Evolutionary conservation across 2,329 filamentous ascomycete species (phyloP).

Genomic region (Trichoderma sp.): DNA sequence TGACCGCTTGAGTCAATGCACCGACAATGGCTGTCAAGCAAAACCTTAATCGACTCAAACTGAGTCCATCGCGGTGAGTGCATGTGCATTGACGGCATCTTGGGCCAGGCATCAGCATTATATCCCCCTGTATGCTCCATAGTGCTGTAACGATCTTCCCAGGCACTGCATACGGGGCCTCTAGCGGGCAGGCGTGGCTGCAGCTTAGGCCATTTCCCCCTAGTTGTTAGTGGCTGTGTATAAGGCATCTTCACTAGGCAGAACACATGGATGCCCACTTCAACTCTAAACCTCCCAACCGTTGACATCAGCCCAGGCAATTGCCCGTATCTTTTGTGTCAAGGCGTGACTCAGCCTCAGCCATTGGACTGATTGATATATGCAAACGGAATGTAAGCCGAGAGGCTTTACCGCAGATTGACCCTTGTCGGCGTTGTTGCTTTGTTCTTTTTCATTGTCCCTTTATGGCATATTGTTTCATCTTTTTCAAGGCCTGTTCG

Average conservation of each 20-base stretch:
- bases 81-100: neutral
- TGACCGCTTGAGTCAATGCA: neutral
- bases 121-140: neutral
- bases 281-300: neutral
- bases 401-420: neutral
- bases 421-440: neutral
- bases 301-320: neutral
- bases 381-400: neutral
- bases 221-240: neutral
- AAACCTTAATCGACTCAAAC: neutral
- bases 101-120: neutral
- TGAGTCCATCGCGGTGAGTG: neutral
- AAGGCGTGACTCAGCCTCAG: neutral
- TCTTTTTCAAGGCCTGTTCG: neutral
- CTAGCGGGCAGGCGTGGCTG: neutral
- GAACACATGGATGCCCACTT: neutral
- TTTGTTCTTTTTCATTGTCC: neutral
- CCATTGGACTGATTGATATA: neutral
- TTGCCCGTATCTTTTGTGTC: neutral
- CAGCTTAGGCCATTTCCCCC: neutral
- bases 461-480: neutral
- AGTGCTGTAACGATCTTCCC: neutral
- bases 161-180: neutral
- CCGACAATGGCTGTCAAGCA: neutral
- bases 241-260: conserved; percentile 8